phyloP scores from a whole-genome alignment of 768 basidiomycete species.

The Mycena olivaceomarginata region DNA sequence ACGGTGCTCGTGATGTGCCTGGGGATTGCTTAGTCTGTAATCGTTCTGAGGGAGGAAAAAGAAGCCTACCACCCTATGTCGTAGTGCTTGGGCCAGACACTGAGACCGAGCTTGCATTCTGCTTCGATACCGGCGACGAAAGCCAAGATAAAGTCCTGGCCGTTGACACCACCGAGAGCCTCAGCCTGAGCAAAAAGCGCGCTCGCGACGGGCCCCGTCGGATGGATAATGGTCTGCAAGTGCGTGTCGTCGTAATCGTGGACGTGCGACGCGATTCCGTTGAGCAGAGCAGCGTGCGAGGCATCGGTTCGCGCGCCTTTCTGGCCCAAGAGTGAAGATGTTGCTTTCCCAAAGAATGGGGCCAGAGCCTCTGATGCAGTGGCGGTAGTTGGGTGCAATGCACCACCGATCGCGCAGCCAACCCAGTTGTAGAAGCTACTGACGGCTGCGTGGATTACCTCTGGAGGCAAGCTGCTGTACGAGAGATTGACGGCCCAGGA shows the following conservation, averaged over 20 bases:
- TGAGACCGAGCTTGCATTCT: conserved; percentile 48
- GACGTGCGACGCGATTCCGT: conserved; percentile 50
- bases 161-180: conserved; percentile 42
- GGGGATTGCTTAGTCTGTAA: background rate
- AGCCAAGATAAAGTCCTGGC: conserved; percentile 45
- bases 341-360: conserved; percentile 46
- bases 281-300: conserved; percentile 47
- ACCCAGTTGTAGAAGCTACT: conserved; percentile 51
- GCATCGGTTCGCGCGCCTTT: conserved; percentile 45
- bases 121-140: conserved; percentile 49
- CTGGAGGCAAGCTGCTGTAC: conserved; percentile 42
- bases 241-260: conserved; percentile 53
- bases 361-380: conserved; percentile 41
- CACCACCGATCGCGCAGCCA: conserved; percentile 49
- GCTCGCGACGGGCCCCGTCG: conserved; percentile 47
- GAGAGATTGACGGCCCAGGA: conserved; percentile 47
- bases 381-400: conserved; percentile 44
- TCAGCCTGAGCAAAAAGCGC: conserved; percentile 48
- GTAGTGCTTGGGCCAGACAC: conserved; percentile 49
- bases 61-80: conserved; percentile 47
- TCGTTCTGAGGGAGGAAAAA: background rate
- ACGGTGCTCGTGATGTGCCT: conserved; percentile 50
- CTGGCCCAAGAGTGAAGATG: conserved; percentile 45
- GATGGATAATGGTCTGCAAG: conserved; percentile 49
- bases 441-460: conserved; percentile 45